Percentiles rank a stretch among this genome's conserved stretches.
phyloP scores from a whole-genome alignment of 1,284 basidiomycete genomes.

The Ceratobasidium sp. region DNA sequence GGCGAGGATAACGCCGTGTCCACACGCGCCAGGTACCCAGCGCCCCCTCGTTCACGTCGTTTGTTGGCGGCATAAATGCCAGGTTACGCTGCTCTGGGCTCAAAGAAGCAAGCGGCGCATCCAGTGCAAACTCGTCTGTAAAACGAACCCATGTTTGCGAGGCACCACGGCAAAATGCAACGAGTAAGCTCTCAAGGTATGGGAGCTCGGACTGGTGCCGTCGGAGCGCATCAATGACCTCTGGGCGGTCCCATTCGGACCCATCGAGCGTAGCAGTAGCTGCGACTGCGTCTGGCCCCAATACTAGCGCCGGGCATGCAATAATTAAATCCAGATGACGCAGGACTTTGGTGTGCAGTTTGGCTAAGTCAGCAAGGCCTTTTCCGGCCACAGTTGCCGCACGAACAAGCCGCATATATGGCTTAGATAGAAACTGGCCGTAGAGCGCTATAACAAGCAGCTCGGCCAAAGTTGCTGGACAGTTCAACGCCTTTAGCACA shows the following conservation, averaged over 20 bases:
- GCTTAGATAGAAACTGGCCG: conserved; percentile 55
- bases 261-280: conserved; percentile 53
- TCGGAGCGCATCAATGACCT: conserved; percentile 49
- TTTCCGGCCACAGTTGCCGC: conserved; percentile 44
- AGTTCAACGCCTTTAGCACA: conserved; percentile 55
- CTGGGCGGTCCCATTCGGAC: conserved; percentile 51
- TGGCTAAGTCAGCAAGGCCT: conserved; percentile 22
- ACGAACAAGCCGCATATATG: conserved; percentile 56
- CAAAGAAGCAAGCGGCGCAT: conserved; percentile 45
- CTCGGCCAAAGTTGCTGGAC: conserved; percentile 58
- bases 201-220: conserved; percentile 48
- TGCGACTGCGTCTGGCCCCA: conserved; percentile 49
- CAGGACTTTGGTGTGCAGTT: conserved; percentile 14
- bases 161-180: conserved; percentile 56
- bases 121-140: conserved; percentile 47
- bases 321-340: conserved; percentile 54
- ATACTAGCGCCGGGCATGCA: conserved; percentile 54
- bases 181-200: conserved; percentile 52
- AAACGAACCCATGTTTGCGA: conserved; percentile 56
- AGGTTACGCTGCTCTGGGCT: conserved; percentile 52
- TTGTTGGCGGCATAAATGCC: conserved; percentile 58
- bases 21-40: conserved; percentile 52
- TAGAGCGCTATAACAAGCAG: conserved; percentile 58
- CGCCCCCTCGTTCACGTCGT: conserved; percentile 59
- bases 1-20: conserved; percentile 20